phyloP scores from a whole-genome alignment of 257 asterid genomes.

The Cordia subcordata region DNA sequence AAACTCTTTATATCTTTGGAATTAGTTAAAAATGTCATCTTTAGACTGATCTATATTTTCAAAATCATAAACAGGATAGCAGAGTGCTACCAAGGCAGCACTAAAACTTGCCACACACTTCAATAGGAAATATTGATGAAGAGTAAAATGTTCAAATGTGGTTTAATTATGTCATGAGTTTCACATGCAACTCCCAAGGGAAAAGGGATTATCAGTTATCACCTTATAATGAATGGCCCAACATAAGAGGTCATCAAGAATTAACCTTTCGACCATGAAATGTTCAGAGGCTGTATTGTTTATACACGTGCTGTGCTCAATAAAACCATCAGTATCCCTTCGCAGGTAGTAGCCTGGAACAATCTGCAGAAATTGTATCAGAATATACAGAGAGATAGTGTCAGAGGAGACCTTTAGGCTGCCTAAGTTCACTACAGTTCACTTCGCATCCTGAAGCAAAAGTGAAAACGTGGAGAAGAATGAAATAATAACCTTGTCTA shows the following conservation, averaged over 20 bases:
- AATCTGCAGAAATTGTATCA: constrained; percentile 48
- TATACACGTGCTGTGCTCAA: constrained; percentile 79
- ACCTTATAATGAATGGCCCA: constrained; percentile 92
- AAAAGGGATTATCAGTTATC: constrained; percentile 9
- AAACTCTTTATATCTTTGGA: no score
- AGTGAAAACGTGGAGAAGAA: constrained; percentile 6
- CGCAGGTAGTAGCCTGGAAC: constrained; percentile 98
- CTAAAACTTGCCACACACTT: no score
- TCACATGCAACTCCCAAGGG: not conserved
- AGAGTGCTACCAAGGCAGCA: no score
- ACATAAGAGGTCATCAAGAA: constrained; percentile 81
- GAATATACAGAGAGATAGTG: not conserved
- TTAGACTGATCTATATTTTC: no score
- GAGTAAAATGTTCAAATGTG: no score
- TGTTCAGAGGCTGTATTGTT: constrained; percentile 99
- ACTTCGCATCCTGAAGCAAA: not conserved
- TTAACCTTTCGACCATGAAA: constrained; percentile 87
- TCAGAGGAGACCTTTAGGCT: not conserved
- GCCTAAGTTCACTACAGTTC: not conserved
- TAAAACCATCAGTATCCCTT: constrained; percentile 74
- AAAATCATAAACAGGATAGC: no score
- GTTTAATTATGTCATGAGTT: not conserved
- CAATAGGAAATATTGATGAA: no score
- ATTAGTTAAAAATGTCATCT: no score
- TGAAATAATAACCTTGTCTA: constrained; percentile 69